phyloP scores from a whole-genome alignment of 2,329 filamentous ascomycete genomes.

The Cercospora zeina region DNA sequence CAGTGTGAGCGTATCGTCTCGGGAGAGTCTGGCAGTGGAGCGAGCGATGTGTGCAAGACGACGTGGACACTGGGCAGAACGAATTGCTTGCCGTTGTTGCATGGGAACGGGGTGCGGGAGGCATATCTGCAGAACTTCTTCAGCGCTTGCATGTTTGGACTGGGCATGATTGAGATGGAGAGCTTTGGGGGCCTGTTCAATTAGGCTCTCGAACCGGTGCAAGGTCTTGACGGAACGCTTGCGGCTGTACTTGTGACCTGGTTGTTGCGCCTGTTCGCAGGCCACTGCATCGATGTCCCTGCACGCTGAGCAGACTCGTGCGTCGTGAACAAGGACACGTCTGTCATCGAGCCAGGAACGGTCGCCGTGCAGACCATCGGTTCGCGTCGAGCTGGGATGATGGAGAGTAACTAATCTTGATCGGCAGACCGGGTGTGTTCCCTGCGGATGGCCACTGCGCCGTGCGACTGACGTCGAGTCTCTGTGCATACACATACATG shows the following conservation, averaged over 20 bases:
- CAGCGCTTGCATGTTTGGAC: constrained; percentile 10
- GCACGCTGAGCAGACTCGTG: background rate
- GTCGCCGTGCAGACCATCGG: background rate
- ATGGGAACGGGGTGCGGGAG: constrained; percentile 5
- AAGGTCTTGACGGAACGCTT: background rate
- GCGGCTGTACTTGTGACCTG: background rate
- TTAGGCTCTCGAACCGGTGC: background rate
- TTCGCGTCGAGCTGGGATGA: background rate
- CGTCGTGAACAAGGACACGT: background rate
- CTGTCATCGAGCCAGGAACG: background rate
- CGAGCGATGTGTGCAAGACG: background rate
- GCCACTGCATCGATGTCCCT: background rate
- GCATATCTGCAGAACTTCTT: constrained; percentile 11
- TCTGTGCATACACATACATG: too few relatives aligned
- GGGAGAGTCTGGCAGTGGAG: background rate
- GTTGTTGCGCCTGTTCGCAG: background rate
- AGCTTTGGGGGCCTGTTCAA: constrained; percentile 5
- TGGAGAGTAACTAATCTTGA: background rate
- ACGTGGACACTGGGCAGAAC: constrained; percentile 15
- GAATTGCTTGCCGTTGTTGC: constrained; percentile 6
- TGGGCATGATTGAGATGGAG: constrained; percentile 13
- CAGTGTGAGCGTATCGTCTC: background rate
- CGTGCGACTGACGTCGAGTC: constrained; percentile 1
- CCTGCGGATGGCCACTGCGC: background rate
- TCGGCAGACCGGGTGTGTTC: background rate